Evolutionary conservation across 768 basidiomycete genomes (phyloP).

Genomic region (Kwoniella pini): DNA sequence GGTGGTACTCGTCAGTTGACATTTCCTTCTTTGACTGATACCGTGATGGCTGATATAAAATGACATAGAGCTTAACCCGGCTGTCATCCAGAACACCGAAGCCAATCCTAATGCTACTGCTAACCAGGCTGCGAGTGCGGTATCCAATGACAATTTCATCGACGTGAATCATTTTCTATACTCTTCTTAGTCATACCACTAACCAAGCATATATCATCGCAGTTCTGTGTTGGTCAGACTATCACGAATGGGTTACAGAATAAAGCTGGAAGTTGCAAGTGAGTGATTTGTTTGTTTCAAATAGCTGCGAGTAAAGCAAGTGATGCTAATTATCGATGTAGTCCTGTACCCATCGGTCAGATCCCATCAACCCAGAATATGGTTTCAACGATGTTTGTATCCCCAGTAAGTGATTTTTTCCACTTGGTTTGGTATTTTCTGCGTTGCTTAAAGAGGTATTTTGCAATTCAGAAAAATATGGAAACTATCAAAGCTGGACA

Average conservation of each 20-base stretch:
- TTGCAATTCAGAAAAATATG: conserved; percentile 13
- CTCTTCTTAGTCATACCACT: conserved; percentile 57
- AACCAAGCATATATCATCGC: conserved; percentile 6
- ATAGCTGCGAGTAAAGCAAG: neutral
- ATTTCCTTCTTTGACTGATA: neutral
- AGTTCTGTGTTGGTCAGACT: conserved; percentile 54
- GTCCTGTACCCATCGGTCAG: conserved; percentile 29
- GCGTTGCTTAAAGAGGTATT: no score
- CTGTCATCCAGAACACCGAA: conserved; percentile 21
- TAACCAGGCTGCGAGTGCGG: conserved; percentile 62
- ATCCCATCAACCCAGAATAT: conserved; percentile 65
- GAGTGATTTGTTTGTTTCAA: conserved; percentile 2
- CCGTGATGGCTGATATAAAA: neutral
- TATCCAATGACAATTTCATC: conserved; percentile 64
- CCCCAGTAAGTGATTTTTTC: conserved; percentile 54
- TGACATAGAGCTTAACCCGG: conserved; percentile 21
- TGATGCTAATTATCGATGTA: conserved; percentile 25
- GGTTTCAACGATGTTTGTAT: conserved; percentile 59
- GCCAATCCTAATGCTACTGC: conserved; percentile 27
- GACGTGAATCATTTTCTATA: conserved; percentile 13
- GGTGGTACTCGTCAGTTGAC: conserved; percentile 30
- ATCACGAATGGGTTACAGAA: conserved; percentile 62
- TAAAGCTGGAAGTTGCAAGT: conserved; percentile 38
- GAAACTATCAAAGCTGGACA: conserved; percentile 58
- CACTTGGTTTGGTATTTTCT: neutral